Base-by-base conservation (phyloP, 176 grass and related monocot genomes). In the Eleusine coracana region DNA sequence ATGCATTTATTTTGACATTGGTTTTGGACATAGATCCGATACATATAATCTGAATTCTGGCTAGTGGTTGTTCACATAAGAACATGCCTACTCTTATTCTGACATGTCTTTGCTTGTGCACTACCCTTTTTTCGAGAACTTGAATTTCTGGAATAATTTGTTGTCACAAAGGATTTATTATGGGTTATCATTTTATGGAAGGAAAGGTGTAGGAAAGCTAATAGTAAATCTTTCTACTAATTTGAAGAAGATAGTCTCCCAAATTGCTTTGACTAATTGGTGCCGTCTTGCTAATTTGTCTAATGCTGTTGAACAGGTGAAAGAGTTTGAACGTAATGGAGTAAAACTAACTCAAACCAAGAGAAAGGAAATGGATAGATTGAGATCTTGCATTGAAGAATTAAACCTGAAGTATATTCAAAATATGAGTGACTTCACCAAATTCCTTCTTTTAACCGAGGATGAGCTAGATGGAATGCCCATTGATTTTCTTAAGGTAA, bases 251-350 rank as follows among this genome's bases (percentile, higher is more conserved):
- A 56, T 31, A 5, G 0, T 72, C 18, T 58, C 6, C 17, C 0
- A 4, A 67, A 64, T 74, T 66, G 14, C 39, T 87, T 78, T 49
- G 80, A 10, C 61, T 44, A 68, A 45, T 86, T 50, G 46, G 40
- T 63, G 15, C 46, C 0, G 20, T 50, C 8, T 84, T 77, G 65
- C 41, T 91, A 31, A 96, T 87, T 92, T 82, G 17, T 91, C 61
- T 85, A 66, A 31, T 89, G 83, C 68, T 90, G 82, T 25, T 95
- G 73, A 88, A 83, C 91, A 98, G 96, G 91, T 95, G 82, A 91
- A 86, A 82, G 96, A 98, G 82, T 95, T 93, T 83, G 96, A 98
- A 79, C 89, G 89, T 23, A 90, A 87, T 83, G 96, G 96, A 77
- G 91, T 77, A 55, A 93, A 86, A 67, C 74, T 98, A 84, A 86